A percentile compares a stretch with the other conserved stretches of the same genome.
These are phyloP conservation scores for Exophiala lecanii-corni DNA, from an alignment of 2,329 filamentous ascomycete genomes.

Conservation along the genomic window DNA sequence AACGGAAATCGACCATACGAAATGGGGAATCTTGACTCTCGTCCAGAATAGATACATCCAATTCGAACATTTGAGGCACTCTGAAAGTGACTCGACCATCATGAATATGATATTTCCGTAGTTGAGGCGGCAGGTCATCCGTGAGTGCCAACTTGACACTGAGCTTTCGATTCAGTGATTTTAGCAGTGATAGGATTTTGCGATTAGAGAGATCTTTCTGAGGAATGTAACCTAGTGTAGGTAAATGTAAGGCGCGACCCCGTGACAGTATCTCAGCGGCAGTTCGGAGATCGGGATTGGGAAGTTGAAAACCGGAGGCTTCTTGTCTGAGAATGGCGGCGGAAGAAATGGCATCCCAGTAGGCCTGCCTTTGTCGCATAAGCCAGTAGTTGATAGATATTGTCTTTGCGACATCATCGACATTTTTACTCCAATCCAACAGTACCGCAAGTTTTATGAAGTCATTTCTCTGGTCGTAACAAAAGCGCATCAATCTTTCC, in stretches of 20 bases:
- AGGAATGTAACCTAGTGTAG: slow-evolving; percentile 75
- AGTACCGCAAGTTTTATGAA: slow-evolving; percentile 93
- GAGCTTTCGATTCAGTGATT: slow-evolving; percentile 77
- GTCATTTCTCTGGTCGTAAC: slow-evolving; percentile 72
- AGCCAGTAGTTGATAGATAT: slow-evolving; percentile 82
- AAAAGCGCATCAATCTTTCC: slow-evolving; percentile 67
- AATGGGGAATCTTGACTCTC: slow-evolving; percentile 80
- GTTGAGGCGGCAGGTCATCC: slow-evolving; percentile 73
- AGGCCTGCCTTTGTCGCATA: slow-evolving; percentile 57
- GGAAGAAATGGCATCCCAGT: slow-evolving; percentile 56
- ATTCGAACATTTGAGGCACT: slow-evolving; percentile 79
- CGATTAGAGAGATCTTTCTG: slow-evolving; percentile 65
- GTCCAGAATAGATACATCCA: slow-evolving; percentile 85
- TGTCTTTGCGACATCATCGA: slow-evolving; percentile 73
- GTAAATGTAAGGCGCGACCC: slow-evolving; percentile 71
- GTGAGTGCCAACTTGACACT: slow-evolving; percentile 79
- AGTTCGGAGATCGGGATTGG: slow-evolving; percentile 85
- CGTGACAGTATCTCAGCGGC: slow-evolving; percentile 79
- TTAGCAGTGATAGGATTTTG: slow-evolving; percentile 68
- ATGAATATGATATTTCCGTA: slow-evolving; percentile 71
- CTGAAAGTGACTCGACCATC: slow-evolving; percentile 88
- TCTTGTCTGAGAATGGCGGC: slow-evolving; percentile 70
- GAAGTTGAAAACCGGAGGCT: slow-evolving; percentile 68
- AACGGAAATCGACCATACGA: slow-evolving; percentile 89
- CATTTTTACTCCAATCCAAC: slow-evolving; percentile 80